Evolutionary conservation across 164 flowering plant genomes (phyloP).

Genomic region (Brasenia schreberi): DNA sequence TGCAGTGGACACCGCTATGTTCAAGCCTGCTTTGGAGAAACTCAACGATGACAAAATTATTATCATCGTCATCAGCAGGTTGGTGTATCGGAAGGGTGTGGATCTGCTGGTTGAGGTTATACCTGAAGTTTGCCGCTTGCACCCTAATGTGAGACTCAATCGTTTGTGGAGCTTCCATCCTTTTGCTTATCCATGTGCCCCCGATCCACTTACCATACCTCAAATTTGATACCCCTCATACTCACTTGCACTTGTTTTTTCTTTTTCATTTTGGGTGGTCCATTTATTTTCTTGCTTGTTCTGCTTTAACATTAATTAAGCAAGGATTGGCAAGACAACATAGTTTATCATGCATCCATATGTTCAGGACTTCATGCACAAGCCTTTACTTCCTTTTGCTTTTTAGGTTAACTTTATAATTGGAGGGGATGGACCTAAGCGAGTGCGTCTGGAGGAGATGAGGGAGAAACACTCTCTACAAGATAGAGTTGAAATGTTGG

Average conservation of each 20-base stretch:
- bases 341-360: too few relatives aligned
- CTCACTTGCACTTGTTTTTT: too few relatives aligned
- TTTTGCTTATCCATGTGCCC: neutral
- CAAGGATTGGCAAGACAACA: too few relatives aligned
- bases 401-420: constrained; percentile 74
- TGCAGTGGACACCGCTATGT: constrained; percentile 98
- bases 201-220: too few relatives aligned
- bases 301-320: too few relatives aligned
- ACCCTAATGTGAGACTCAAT: constrained; percentile 56
- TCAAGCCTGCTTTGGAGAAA: constrained; percentile 64
- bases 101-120: constrained; percentile 98
- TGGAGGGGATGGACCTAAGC: constrained; percentile 99
- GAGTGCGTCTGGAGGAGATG: constrained; percentile 93
- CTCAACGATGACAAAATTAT: constrained; percentile 42
- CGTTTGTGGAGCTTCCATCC: neutral
- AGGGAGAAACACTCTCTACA: constrained; percentile 90
- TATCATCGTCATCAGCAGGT: constrained; percentile 89
- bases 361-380: too few relatives aligned
- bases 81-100: constrained; percentile 93
- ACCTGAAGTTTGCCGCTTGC: constrained; percentile 77
- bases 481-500: constrained; percentile 97
- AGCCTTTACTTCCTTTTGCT: neutral
- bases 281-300: too few relatives aligned
- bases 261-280: too few relatives aligned
- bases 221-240: too few relatives aligned